phyloP scores from a whole-genome alignment of 2,329 filamentous ascomycete species.

The Fusarium multiceps region DNA sequence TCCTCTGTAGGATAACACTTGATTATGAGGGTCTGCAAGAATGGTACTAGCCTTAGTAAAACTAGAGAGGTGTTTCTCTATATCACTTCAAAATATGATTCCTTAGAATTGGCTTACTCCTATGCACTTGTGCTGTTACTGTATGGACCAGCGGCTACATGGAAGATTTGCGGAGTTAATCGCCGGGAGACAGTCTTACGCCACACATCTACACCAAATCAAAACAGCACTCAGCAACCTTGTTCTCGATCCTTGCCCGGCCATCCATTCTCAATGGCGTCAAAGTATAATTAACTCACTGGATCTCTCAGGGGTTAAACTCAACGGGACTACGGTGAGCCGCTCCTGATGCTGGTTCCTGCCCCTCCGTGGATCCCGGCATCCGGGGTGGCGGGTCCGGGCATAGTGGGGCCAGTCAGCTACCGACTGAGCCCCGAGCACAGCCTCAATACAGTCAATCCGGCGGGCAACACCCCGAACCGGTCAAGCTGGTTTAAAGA shows the following conservation, averaged over 20 bases:
- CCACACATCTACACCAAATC: slow-evolving; percentile 1
- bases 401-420: slow-evolving; percentile 8
- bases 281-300: slow-evolving; percentile 9
- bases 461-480: background rate
- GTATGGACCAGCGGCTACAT: background rate
- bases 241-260: background rate
- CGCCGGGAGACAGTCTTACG: slow-evolving; percentile 9
- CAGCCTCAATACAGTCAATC: slow-evolving; percentile 19
- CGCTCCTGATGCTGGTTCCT: slow-evolving; percentile 7
- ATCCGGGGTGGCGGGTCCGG: slow-evolving; percentile 40
- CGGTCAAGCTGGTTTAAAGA: background rate
- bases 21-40: background rate
- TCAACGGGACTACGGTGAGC: slow-evolving; percentile 31
- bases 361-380: slow-evolving; percentile 30
- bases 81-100: background rate
- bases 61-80: background rate
- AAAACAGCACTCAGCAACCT: background rate
- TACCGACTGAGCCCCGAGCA: slow-evolving; percentile 12
- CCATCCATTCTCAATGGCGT: slow-evolving; percentile 12
- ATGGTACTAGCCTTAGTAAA: background rate
- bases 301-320: slow-evolving; percentile 17
- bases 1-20: background rate
- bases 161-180: slow-evolving; percentile 17
- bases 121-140: background rate
- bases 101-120: background rate